A percentile compares a stretch with the other conserved stretches of the same genome.
These are phyloP conservation scores for Myxozyma sirexii DNA, from an alignment of 805 yeast species.

Conservation along the genomic window DNA sequence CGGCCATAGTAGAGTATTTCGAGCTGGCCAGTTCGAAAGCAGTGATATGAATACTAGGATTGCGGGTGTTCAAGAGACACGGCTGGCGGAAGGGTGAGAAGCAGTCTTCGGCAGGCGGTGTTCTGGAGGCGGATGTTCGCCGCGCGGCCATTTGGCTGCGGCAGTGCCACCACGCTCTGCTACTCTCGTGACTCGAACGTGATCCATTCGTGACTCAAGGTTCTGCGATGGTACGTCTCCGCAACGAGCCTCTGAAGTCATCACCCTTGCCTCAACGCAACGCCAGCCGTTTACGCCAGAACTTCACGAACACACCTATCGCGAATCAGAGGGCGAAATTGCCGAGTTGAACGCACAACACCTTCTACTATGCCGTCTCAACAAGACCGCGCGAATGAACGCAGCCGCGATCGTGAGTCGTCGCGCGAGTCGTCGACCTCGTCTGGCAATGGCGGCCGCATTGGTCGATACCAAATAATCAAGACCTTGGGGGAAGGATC, in stretches of 20 bases:
- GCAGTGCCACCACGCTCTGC: slow-evolving; percentile 2
- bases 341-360: not conserved
- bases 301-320: not conserved
- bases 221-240: not conserved
- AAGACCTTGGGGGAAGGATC: slow-evolving; percentile 96
- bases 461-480: slow-evolving; percentile 91
- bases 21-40: not conserved
- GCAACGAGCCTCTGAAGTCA: not conserved
- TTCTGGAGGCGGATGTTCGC: too few relatives aligned
- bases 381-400: slow-evolving; percentile 6
- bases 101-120: too few relatives aligned
- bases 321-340: not conserved
- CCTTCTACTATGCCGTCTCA: slow-evolving; percentile 9
- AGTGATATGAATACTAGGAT: not conserved
- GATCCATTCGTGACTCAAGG: not conserved
- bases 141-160: not conserved
- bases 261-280: not conserved
- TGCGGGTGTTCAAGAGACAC: too few relatives aligned
- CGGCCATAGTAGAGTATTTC: slow-evolving; percentile 20
- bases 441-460: slow-evolving; percentile 44
- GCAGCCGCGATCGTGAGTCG: slow-evolving; percentile 2
- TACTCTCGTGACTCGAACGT: not conserved
- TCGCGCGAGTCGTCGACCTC: slow-evolving; percentile 5
- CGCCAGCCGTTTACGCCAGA: not conserved
- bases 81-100: too few relatives aligned